phyloP scores from a whole-genome alignment of 805 yeast genomes.

The Saturnispora diversa region DNA sequence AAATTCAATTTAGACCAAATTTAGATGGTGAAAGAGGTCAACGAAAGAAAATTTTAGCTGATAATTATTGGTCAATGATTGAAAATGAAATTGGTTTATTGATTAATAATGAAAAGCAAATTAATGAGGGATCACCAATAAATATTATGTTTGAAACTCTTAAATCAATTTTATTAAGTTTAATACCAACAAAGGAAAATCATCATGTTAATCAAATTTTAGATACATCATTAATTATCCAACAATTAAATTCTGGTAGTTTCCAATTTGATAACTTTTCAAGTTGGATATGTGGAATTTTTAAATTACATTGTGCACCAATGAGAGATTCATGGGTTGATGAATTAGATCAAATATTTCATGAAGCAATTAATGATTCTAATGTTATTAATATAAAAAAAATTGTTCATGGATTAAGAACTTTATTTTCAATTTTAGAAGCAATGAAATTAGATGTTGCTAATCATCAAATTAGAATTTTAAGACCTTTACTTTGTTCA shows the following conservation, averaged over 20 bases:
- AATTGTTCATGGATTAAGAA: conserved; percentile 68
- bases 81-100: conserved; percentile 52
- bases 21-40: conserved; percentile 86
- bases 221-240: conserved; percentile 68
- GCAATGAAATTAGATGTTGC: conserved; percentile 95
- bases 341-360: conserved; percentile 61
- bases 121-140: conserved; percentile 29
- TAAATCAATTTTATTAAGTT: conserved; percentile 61
- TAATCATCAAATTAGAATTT: conserved; percentile 81
- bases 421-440: conserved; percentile 75
- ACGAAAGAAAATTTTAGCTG: conserved; percentile 65
- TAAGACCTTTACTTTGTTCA: conserved; percentile 76
- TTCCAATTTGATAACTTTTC: conserved; percentile 65
- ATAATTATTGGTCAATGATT: conserved; percentile 77
- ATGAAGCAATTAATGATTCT: conserved; percentile 30
- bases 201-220: conserved; percentile 58
- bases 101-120: conserved; percentile 13
- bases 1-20: conserved; percentile 83
- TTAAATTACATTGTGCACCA: conserved; percentile 91
- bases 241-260: conserved; percentile 64
- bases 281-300: conserved; percentile 64
- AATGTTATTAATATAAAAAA: conserved; percentile 24
- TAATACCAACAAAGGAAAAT: conserved; percentile 73
- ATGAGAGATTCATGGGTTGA: conserved; percentile 89
- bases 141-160: conserved; percentile 72